Base-by-base conservation (phyloP, 148 eudicot species). In the Vaccinium corymbosum region DNA sequence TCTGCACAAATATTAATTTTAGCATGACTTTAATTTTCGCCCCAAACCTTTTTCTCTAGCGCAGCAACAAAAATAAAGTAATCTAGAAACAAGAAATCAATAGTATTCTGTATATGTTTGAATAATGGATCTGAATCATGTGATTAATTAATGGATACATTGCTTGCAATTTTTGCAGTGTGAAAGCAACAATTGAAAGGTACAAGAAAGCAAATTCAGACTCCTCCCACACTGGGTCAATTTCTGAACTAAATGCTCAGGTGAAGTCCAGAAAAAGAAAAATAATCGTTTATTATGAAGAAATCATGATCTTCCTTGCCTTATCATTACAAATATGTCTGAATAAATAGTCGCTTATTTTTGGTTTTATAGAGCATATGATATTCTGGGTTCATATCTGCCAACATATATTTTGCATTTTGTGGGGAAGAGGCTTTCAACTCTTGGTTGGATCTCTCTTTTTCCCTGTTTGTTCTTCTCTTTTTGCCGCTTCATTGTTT, bases 101-200 rank as follows among this genome's bases (percentile, higher is more conserved):
- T 59, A 6, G 9, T n/a, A 59, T 17, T 59, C 6, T 59, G 2
- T 17, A 6, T 59, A 59, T 19, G 64, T 59, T 59, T 59, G 22
- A 20, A 59, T n/a, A 59, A 59, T 7, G n/a, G 64, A 14, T 57
- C 57, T 53, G 57, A 14, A 53, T 53, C 13, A 46, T n/a, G 13
- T 35, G 7, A 71, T 57, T 13, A 7, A 71, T 57, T 13, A 7
- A 48, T 51, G 51, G 13, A 68, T 19, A 14, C 52, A 20, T 80
- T 55, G 22, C 6, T 82, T 68, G 15, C 35, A 25, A 68, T 32
- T 70, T 82, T 78, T 87, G 83, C 91, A 97, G 99, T 88, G 99
- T 97, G 56, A 97, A 92, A 87, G 98, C 90, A 59, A 97, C 99
- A 76, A 94, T 97, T 8, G 97, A 94, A 25, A 93, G 99, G 97